Evolutionary conservation across 768 basidiomycete species (phyloP), one percentile per base, ranked within the genome.

Genomic region (Serendipita sp.): DNA sequence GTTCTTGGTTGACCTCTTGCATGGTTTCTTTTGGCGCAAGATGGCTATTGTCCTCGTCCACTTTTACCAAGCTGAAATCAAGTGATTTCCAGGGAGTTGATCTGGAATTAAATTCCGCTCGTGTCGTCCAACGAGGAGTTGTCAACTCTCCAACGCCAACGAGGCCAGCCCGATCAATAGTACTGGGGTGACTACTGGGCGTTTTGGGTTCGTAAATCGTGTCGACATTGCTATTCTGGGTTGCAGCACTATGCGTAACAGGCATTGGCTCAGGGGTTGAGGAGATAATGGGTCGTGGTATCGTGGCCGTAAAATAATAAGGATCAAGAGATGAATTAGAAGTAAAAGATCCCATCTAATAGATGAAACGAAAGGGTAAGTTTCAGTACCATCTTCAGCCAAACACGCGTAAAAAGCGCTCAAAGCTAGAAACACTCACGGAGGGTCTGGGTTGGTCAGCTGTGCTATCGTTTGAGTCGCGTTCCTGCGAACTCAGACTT

Each of bases 71-170:
- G 58, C 71, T 69, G 63, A 63, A 36, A 30, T 47, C 44, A 13
- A 64, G 44, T 7, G 64, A 35, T 35, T 66, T 62, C n/a, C 51
- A 51, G 28, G 66, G 48, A 2, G 66, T 35, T 7, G 69, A 51
- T 35, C 56, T 46, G 2, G 65, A 56, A 35, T 36, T 60, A 18
- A 36, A 28, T 74, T 73, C 41, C 76, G 74, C 56, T 80, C 79
- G 34, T 76, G 81, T 82, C 66, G 81, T 81, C 94, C 93, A 99
- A 67, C 93, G 83, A 56, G 96, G 96, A n/a, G 96, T 99, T 18
- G 92, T 78, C 36, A 98, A 82, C 75, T 99, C 96, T 44, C 96
- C 96, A 3, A 98, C 89, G 30, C 96, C 96, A 63, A 98, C 84
- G 45, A 98, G 83, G 44, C 85, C 88, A 16, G 84, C 81, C 65